Evolutionary conservation across 805 yeast genomes (phyloP).

Genomic region (Huiozyma sinensis): DNA sequence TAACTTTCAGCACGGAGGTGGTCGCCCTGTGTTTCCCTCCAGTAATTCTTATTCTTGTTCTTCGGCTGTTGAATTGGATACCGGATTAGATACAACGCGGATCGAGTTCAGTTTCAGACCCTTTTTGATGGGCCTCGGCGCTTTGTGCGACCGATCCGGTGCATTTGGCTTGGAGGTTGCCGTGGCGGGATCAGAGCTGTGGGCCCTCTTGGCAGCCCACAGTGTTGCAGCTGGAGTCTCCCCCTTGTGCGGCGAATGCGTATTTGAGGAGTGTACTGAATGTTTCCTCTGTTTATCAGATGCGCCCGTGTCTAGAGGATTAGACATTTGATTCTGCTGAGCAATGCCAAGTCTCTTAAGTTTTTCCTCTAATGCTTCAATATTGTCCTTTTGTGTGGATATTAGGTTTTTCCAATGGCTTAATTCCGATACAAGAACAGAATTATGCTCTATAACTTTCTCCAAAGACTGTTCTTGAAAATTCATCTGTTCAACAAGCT

Average conservation of each 20-base stretch:
- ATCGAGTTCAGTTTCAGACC: constrained; percentile 17
- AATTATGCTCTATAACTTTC: constrained; percentile 9
- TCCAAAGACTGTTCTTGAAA: constrained; percentile 13
- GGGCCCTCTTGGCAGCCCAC: no score
- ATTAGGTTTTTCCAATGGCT: constrained; percentile 9
- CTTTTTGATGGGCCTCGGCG: constrained; percentile 5
- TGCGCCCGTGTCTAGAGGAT: no score
- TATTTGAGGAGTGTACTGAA: background rate
- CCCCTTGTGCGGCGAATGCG: no score
- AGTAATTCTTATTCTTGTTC: no score
- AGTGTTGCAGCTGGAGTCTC: no score
- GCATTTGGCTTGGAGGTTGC: no score
- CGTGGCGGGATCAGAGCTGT: no score
- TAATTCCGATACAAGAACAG: constrained; percentile 10
- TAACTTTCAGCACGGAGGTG: no score
- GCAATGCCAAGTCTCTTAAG: background rate
- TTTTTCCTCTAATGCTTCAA: constrained; percentile 9
- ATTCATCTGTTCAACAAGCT: constrained; percentile 14
- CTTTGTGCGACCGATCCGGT: no score
- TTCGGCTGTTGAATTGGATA: background rate
- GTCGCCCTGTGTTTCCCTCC: no score
- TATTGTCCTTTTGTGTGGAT: constrained; percentile 7
- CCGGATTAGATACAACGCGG: constrained; percentile 5
- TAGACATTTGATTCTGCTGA: no score
- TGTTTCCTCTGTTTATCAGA: no score